phyloP scores from a whole-genome alignment of 2,329 filamentous ascomycete genomes.

The Nemania sp. region DNA sequence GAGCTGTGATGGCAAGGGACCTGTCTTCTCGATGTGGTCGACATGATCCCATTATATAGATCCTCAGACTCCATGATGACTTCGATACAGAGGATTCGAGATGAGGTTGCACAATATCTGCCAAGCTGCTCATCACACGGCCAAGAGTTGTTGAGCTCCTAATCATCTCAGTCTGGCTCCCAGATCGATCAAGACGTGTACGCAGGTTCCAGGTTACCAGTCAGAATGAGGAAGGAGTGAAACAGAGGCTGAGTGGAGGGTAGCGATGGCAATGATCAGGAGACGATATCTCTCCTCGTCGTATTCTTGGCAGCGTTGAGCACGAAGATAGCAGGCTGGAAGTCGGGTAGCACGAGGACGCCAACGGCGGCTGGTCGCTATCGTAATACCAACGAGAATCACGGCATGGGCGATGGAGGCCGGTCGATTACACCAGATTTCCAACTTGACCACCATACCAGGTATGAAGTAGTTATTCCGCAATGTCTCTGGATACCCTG shows the following conservation, averaged over 20 bases:
- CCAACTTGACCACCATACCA: background rate
- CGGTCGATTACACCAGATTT: background rate
- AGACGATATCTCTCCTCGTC: conserved; percentile 11
- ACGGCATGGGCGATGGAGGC: conserved; percentile 3
- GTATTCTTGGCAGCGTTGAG: conserved; percentile 20
- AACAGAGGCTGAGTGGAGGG: conserved; percentile 9
- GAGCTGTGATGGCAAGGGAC: conserved; percentile 14
- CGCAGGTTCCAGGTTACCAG: conserved; percentile 23
- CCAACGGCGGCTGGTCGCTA: background rate
- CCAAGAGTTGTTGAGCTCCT: conserved; percentile 28
- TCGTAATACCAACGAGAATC: conserved; percentile 3
- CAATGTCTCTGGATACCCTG: background rate
- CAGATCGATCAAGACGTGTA: conserved; percentile 9
- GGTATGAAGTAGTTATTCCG: background rate
- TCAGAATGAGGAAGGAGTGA: conserved; percentile 36
- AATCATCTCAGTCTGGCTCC: conserved; percentile 24
- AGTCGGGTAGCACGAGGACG: background rate
- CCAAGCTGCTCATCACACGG: conserved; percentile 23
- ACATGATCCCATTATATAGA: conserved; percentile 22
- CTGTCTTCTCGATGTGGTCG: background rate
- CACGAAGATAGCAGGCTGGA: conserved; percentile 2
- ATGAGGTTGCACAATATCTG: conserved; percentile 25
- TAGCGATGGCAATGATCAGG: conserved; percentile 6
- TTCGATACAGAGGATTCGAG: background rate
- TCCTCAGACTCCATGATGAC: conserved; percentile 1